These are phyloP conservation scores for Margaritispora aquatica DNA, from an alignment of 495 filamentous ascomycete genomes.

Conservation along the genomic window DNA sequence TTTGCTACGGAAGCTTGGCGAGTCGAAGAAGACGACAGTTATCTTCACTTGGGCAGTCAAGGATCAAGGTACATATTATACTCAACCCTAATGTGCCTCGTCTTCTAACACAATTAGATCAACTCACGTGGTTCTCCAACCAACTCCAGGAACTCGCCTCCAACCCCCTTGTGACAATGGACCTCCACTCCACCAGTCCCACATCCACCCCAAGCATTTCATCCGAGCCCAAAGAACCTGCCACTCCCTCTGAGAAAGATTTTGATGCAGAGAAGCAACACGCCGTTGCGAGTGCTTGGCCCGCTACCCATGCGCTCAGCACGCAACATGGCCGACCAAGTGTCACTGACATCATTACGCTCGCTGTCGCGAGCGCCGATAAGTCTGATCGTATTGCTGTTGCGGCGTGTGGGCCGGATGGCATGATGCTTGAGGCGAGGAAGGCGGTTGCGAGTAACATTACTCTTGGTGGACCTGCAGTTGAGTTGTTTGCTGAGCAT, in stretches of 20 bases:
- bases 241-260: constrained; percentile 16
- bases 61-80: constrained; percentile 36
- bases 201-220: neutral
- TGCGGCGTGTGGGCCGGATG: constrained; percentile 44
- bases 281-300: neutral
- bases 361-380: constrained; percentile 32
- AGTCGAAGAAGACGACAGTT: constrained; percentile 33
- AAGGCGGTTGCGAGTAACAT: constrained; percentile 45
- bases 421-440: constrained; percentile 40
- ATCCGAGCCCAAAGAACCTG: constrained; percentile 17
- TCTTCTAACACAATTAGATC: constrained; percentile 24
- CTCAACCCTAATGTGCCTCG: neutral
- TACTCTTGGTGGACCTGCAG: constrained; percentile 37
- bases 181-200: constrained; percentile 39
- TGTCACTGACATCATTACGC: constrained; percentile 32
- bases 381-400: constrained; percentile 40
- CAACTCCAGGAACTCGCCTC: constrained; percentile 39
- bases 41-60: constrained; percentile 47
- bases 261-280: constrained; percentile 19
- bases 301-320: neutral
- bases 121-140: constrained; percentile 45
- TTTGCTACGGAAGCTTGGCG: constrained; percentile 37
- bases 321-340: constrained; percentile 36
- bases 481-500: constrained; percentile 49
- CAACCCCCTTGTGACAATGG: constrained; percentile 37